Base-by-base conservation (phyloP, 2,329 filamentous ascomycete species). In the Chrysoporthe austroafricana region DNA sequence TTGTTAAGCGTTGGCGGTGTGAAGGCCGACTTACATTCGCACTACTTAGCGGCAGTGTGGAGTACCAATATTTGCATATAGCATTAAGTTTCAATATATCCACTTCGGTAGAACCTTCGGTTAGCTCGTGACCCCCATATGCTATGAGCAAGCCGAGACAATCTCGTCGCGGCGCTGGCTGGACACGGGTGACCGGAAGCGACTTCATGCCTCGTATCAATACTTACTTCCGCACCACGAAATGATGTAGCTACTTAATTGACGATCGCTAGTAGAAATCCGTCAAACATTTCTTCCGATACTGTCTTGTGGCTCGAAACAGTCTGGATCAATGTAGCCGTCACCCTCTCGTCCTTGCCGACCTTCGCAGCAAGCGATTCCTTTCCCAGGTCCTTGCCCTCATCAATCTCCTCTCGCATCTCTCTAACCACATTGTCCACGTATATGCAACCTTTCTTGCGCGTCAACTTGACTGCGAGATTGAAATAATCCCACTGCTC, bases 401-500 rank as follows among this genome's bases (percentile, higher is more conserved):
- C 63, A 16, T 72, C 72, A 16, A 76, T 70, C 32, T 78, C 78
- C 39, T 63, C 59, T 34, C 65, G 46, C 69, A 74, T 69, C 18
- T 76, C 75, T 62, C 77, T 71, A 9, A 86, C 81, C 3, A 85
- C 81, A 73, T 86, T 85, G 73, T 87, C 84, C 2, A 86, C 79
- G 54, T 82, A 80, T 39, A 87, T 77, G 9, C 74, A 77, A 0
- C 81, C 80, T 0, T 79, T 77, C 0, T 72, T 70, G n/a, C 78
- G 76, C 0, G 76, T 77, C 73, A 85, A 75, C 44, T 76, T 77
- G 26, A 82, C 73, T 2, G 81, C 80, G 71, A 75, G 75, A 64
- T 85, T 77, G 56, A 86, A 84, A 69, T 85, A 85, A 39, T 78
- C 77, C 76, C 78, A 82, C 66, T 85, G 83, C 70, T 83, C 82